Conservation (phyloP, 768 basidiomycete species). For the Xanthoconium purpureum region DNA sequence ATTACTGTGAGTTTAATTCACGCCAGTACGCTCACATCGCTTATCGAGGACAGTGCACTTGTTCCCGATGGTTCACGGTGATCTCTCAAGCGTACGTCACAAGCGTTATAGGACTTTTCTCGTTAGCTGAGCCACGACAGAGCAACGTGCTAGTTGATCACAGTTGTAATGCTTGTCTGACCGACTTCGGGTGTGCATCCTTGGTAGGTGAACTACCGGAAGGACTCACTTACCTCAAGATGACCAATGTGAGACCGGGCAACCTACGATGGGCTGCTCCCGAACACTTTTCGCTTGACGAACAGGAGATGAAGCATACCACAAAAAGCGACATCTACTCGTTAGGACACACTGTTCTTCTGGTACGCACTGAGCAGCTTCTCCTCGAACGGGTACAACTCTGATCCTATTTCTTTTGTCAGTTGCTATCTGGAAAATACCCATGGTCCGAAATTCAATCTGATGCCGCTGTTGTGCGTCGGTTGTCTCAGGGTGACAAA, state of each 20-base stretch:
- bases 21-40: not conserved
- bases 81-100: not conserved
- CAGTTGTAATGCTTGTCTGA: not conserved
- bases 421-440: not conserved
- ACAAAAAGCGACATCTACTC: constrained; percentile 1
- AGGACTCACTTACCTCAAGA: not conserved
- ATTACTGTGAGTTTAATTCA: not conserved
- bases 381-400: no score
- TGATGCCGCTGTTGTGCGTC: not conserved
- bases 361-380: not conserved
- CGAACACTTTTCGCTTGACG: not conserved
- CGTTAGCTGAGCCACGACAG: not conserved
- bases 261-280: constrained; percentile 7
- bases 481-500: not conserved
- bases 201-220: not conserved
- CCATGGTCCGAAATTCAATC: not conserved
- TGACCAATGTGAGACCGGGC: not conserved
- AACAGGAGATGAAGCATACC: not conserved
- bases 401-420: not conserved
- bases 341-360: not conserved
- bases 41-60: constrained; percentile 1
- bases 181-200: constrained; percentile 6
- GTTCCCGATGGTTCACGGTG: constrained; percentile 3
- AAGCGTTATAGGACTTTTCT: no score
- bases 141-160: constrained; percentile 4